Percentiles rank a stretch among this genome's conserved stretches.
Evolutionary conservation across 2,329 filamentous ascomycete genomes (phyloP).

Genomic region (Hypoxylon sp.): DNA sequence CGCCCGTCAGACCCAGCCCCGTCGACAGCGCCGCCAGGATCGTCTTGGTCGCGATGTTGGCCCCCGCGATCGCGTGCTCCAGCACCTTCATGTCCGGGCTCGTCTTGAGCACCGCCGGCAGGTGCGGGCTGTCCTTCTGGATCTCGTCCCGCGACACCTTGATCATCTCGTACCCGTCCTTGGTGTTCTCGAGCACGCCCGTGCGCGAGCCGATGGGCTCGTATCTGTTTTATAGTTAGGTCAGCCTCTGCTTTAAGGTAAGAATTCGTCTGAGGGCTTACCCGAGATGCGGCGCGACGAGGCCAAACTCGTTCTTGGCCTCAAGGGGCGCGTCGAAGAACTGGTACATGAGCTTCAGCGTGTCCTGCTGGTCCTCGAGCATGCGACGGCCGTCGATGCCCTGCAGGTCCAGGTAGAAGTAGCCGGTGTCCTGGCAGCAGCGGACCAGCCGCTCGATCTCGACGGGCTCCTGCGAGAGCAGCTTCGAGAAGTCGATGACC

Average conservation of each 20-base stretch:
- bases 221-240: slow-evolving; percentile 47
- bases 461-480: slow-evolving; percentile 62
- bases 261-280: slow-evolving; percentile 38
- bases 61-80: slow-evolving; percentile 58
- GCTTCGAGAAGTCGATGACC: slow-evolving; percentile 59
- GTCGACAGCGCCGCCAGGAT: slow-evolving; percentile 60
- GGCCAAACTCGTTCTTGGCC: slow-evolving; percentile 64
- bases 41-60: slow-evolving; percentile 59
- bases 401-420: slow-evolving; percentile 63
- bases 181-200: slow-evolving; percentile 56
- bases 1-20: slow-evolving; percentile 54
- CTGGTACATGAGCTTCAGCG: slow-evolving; percentile 61
- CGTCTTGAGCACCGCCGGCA: slow-evolving; percentile 58
- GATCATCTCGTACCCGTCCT: slow-evolving; percentile 63
- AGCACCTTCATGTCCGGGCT: slow-evolving; percentile 56
- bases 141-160: slow-evolving; percentile 61
- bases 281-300: slow-evolving; percentile 62
- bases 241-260: not conserved
- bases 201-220: slow-evolving; percentile 59
- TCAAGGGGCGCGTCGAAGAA: slow-evolving; percentile 63
- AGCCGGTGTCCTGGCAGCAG: slow-evolving; percentile 60
- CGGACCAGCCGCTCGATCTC: slow-evolving; percentile 61
- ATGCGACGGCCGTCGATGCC: slow-evolving; percentile 61
- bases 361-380: slow-evolving; percentile 60
- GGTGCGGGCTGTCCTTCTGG: slow-evolving; percentile 55